These are phyloP conservation scores for Penicillium arizonense DNA, from an alignment of 495 filamentous ascomycete genomes.

Conservation along the genomic window DNA sequence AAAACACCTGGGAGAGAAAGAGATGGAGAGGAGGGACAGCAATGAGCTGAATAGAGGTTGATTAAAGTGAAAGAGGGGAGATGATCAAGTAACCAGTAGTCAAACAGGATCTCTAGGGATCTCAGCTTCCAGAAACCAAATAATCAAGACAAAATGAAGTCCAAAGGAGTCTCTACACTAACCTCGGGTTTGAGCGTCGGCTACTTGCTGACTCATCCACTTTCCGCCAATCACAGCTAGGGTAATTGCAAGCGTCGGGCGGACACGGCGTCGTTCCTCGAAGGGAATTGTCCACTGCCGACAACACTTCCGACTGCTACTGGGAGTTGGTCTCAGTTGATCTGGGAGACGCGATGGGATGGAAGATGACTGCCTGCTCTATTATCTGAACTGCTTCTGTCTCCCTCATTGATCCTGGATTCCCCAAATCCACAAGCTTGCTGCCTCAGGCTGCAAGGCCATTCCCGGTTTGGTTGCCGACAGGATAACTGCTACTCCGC, in stretches of 20 bases:
- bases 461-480: constrained; percentile 18
- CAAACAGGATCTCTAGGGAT: constrained; percentile 12
- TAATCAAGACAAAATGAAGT: constrained; percentile 32
- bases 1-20: not conserved
- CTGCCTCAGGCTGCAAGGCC: constrained; percentile 16
- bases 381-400: not conserved
- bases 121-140: constrained; percentile 12
- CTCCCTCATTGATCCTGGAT: not conserved
- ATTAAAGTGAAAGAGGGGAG: constrained; percentile 7
- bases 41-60: constrained; percentile 1
- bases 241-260: constrained; percentile 49
- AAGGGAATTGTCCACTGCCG: constrained; percentile 14
- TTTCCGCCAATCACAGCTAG: constrained; percentile 34
- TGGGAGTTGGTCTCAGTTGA: not conserved
- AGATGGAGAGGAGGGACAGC: constrained; percentile 2
- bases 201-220: constrained; percentile 33
- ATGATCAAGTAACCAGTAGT: constrained; percentile 15
- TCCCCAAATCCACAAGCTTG: not conserved
- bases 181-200: constrained; percentile 46
- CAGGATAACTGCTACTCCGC: not conserved
- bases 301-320: not conserved
- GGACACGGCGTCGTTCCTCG: constrained; percentile 34
- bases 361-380: not conserved
- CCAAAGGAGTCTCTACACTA: constrained; percentile 33
- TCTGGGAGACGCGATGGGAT: not conserved